phyloP scores from a whole-genome alignment of 768 basidiomycete genomes.

The Psilocybe cyanescens region DNA sequence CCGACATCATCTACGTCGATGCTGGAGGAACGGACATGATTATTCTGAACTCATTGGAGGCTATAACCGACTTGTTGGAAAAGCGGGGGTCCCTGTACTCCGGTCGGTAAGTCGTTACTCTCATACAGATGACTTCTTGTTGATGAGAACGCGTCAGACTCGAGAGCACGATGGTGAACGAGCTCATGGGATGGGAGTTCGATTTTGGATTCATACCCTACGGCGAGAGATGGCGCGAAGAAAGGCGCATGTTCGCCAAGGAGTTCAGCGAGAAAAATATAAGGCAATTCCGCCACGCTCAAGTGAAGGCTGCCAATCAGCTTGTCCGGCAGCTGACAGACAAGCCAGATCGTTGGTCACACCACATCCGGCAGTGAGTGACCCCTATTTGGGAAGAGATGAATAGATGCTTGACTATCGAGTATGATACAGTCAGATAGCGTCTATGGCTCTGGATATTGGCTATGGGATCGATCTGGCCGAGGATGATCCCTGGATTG shows the following conservation, averaged over 20 bases:
- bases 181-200: slow-evolving; percentile 10
- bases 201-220: slow-evolving; percentile 8
- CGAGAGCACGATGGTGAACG: slow-evolving; percentile 3
- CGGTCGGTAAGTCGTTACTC: neutral
- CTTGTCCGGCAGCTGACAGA: neutral
- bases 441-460: neutral
- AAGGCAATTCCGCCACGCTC: slow-evolving; percentile 7
- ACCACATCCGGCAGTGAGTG: slow-evolving; percentile 1
- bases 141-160: neutral
- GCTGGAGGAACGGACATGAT: slow-evolving; percentile 1
- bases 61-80: neutral
- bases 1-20: slow-evolving; percentile 30
- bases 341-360: neutral
- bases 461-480: slow-evolving; percentile 1
- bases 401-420: too few species aligned
- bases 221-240: slow-evolving; percentile 10
- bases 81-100: slow-evolving; percentile 3
- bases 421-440: neutral
- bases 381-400: too few species aligned
- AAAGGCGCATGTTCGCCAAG: slow-evolving; percentile 8
- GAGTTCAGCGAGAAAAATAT: slow-evolving; percentile 8
- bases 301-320: slow-evolving; percentile 1
- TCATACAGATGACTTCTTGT: neutral
- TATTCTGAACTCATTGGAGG: slow-evolving; percentile 1
- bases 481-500: slow-evolving; percentile 2